phyloP scores from a whole-genome alignment of 305 asterid genomes.

The Fraxinus velutina region DNA sequence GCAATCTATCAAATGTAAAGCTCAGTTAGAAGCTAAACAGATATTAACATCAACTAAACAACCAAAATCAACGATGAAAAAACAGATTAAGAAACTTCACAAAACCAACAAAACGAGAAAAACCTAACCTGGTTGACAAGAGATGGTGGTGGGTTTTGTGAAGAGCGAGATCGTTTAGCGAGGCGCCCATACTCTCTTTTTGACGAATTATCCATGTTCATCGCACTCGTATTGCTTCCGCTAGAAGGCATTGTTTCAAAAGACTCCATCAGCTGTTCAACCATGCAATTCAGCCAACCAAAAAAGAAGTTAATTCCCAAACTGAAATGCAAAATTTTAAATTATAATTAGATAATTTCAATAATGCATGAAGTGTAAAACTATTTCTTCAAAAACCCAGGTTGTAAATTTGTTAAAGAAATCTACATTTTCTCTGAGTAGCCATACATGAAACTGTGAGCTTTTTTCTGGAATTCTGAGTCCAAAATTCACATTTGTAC shows the following conservation, averaged over 20 bases:
- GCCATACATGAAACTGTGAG: neutral
- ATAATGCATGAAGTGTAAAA: neutral
- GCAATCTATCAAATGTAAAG: neutral
- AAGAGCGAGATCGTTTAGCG: conserved; percentile 38
- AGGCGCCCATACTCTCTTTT: conserved; percentile 33
- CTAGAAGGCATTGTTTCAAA: conserved; percentile 24
- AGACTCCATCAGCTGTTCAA: neutral
- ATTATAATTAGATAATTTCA: too few relatives aligned
- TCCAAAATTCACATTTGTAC: conserved; percentile 27
- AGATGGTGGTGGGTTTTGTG: neutral
- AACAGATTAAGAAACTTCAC: neutral
- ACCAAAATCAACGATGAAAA: conserved; percentile 1
- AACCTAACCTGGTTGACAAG: conserved; percentile 37
- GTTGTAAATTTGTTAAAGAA: conserved; percentile 13
- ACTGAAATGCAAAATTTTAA: neutral
- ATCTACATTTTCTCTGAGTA: conserved; percentile 7
- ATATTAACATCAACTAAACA: conserved; percentile 2
- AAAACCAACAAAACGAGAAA: neutral
- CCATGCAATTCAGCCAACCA: neutral
- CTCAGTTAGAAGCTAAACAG: neutral
- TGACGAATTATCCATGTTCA: conserved; percentile 32
- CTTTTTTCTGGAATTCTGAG: conserved; percentile 5
- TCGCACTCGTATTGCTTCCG: neutral
- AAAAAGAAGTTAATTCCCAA: neutral
- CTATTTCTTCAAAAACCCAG: conserved; percentile 14